Evolutionary conservation across 371 early-diverging fungal species (phyloP).

Genomic region (Mucor mucedo): DNA sequence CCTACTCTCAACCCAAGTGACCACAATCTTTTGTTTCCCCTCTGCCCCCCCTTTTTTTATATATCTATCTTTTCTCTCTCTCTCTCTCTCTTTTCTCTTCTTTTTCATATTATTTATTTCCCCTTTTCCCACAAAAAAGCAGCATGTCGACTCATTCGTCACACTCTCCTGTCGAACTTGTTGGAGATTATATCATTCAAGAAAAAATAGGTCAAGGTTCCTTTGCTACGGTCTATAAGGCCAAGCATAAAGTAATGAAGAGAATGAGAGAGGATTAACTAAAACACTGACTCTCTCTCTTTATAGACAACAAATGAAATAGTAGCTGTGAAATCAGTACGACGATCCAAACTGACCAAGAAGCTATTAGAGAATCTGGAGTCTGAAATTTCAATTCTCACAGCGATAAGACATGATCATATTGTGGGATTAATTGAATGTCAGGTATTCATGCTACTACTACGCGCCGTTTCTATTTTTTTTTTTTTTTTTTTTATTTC

Average conservation of each 20-base stretch:
- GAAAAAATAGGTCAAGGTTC: conserved; percentile 91
- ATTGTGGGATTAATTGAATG: conserved; percentile 87
- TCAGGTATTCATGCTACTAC: conserved; percentile 54
- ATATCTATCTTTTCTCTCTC: not conserved
- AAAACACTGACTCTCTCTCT: not conserved
- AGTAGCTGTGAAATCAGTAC: conserved; percentile 92
- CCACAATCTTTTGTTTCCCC: not conserved
- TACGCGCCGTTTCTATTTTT: not conserved
- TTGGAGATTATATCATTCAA: conserved; percentile 71
- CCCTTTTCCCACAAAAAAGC: not conserved
- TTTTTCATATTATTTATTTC: conserved; percentile 5
- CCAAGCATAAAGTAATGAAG: conserved; percentile 64
- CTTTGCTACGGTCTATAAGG: conserved; percentile 94
- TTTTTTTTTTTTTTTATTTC: too few relatives aligned
- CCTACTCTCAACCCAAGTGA: too few relatives aligned
- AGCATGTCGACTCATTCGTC: not conserved
- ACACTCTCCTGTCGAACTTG: conserved; percentile 21
- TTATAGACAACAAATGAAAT: conserved; percentile 57
- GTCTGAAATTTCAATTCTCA: conserved; percentile 90
- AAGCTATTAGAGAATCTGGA: conserved; percentile 91
- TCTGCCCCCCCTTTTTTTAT: conserved; percentile 1
- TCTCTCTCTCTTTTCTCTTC: not conserved
- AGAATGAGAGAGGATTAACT: not conserved
- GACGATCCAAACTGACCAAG: conserved; percentile 82
- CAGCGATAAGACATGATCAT: conserved; percentile 80